Evolutionary conservation across 179 eudicot species (phyloP).

Genomic region (Patellifolia procumbens): DNA sequence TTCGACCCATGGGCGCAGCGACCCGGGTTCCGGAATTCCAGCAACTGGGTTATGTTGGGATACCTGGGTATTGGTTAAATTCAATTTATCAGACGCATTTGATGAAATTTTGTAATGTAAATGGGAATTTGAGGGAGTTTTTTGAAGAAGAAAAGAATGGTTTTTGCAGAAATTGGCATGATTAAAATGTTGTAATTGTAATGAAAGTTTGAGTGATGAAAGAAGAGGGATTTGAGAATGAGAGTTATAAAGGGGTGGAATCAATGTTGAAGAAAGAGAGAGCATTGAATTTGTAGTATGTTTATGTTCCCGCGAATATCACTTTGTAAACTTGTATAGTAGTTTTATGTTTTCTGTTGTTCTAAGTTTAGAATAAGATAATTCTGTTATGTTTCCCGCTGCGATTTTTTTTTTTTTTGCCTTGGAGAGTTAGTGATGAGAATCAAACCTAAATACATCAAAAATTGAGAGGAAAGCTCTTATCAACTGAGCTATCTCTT

Average conservation of each 20-base stretch:
- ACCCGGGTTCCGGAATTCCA: not conserved
- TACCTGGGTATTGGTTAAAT: slow-evolving; percentile 1
- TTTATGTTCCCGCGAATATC: slow-evolving; percentile 26
- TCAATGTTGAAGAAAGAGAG: slow-evolving; percentile 12
- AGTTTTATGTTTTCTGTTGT: not conserved
- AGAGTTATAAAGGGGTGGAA: slow-evolving; percentile 17
- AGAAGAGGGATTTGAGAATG: slow-evolving; percentile 12
- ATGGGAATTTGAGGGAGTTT: not conserved
- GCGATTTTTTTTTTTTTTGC: not conserved
- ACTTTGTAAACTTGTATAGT: not conserved
- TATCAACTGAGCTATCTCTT: no score
- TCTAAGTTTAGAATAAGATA: not conserved
- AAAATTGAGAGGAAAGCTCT: no score
- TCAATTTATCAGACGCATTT: not conserved
- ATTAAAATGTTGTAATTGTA: slow-evolving; percentile 5
- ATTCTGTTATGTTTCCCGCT: not conserved
- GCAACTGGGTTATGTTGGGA: slow-evolving; percentile 12
- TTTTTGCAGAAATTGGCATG: slow-evolving; percentile 11
- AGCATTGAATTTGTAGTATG: slow-evolving; percentile 22
- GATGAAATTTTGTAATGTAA: not conserved
- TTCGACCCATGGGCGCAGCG: not conserved
- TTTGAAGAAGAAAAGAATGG: not conserved
- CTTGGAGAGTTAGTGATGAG: not conserved
- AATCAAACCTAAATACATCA: no score
- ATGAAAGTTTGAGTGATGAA: slow-evolving; percentile 6